phyloP scores from a whole-genome alignment of 2,329 filamentous ascomycete species.

The Pseudocercospora ulei region DNA sequence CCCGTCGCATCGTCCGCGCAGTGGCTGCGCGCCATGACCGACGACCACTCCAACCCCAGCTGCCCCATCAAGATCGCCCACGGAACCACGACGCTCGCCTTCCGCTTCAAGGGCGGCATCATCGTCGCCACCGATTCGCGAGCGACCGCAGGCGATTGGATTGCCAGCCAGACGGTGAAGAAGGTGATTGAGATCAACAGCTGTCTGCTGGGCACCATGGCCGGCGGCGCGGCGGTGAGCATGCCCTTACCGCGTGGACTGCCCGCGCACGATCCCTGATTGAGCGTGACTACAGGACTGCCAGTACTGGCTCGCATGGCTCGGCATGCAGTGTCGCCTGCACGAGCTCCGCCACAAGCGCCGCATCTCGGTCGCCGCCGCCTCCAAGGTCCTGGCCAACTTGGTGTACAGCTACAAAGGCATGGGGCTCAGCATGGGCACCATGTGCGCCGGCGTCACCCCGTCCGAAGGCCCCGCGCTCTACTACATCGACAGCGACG shows the following conservation, averaged over 20 bases:
- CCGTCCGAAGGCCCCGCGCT: conserved; percentile 91
- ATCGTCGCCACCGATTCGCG: conserved; percentile 96
- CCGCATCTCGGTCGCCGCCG: conserved; percentile 92
- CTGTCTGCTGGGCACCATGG: conserved; percentile 92
- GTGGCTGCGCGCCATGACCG: conserved; percentile 93
- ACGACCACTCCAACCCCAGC: conserved; percentile 91
- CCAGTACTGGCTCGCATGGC: conserved; percentile 98
- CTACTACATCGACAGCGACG: conserved; percentile 98
- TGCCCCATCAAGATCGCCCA: conserved; percentile 99
- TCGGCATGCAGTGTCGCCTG: conserved; percentile 97
- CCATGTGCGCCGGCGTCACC: conserved; percentile 96
- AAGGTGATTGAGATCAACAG: conserved; percentile 99
- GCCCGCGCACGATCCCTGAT: conserved; percentile 15
- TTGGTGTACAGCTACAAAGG: conserved; percentile 98
- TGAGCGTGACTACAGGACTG: conserved; percentile 59
- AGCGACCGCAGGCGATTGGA: conserved; percentile 97
- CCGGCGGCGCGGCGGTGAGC: conserved; percentile 80
- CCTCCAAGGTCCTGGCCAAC: conserved; percentile 97
- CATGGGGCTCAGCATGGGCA: conserved; percentile 97
- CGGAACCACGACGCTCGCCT: conserved; percentile 94
- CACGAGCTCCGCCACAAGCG: conserved; percentile 99
- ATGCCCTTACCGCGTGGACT: background rate
- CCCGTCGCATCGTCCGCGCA: conserved; percentile 81
- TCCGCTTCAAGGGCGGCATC: conserved; percentile 96
- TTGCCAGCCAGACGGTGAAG: conserved; percentile 98